Base-by-base conservation (phyloP, 2,329 filamentous ascomycete species). In the Colletotrichum somersetense region DNA sequence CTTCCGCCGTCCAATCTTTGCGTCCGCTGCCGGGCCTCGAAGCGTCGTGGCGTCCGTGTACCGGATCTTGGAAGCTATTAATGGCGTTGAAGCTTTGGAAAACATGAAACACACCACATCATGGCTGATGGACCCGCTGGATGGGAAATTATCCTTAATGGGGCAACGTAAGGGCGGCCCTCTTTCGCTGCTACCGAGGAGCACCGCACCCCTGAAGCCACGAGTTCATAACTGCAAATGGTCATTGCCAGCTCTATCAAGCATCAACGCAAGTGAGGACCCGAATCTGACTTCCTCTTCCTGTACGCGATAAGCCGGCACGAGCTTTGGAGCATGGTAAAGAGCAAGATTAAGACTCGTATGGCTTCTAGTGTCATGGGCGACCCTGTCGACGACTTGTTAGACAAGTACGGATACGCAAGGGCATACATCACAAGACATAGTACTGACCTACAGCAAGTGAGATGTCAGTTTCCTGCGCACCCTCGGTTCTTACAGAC, bases 101-200 rank as follows among this genome's bases (percentile, higher is more conserved):
- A 57, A 73, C 26, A 65, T 73, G 72, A 73, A 73, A 73, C 72
- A 44, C 72, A 73, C 72, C 72, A 64, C 63, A 63, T 71, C 59
- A 71, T 73, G 68, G 71, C 71, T 65, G 59, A 62, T 57, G 64
- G 68, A 50, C 61, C 59, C 63, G 62, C 53, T 52, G 62, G 26
- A 65, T 53, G 66, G 66, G 70, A 72, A 56, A 72, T 72, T 72
- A 57, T 69, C 42, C 61, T 59, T 55, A 35, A 46, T 26, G 48
- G 18, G 53, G 44, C 50, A 44, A 69, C 59, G 59, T 30, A 58
- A 72, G 65, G 44, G 52, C 44, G 42, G 62, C 62, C 57, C 57
- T 66, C 67, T 71, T 67, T 63, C 30, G 53, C 42, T 71, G 52
- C 62, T 48, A 66, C 66, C 58, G 44, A 71, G 52, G 67, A 66